A percentile compares a stretch with the other conserved stretches of the same genome.
Evolutionary conservation across 2,329 filamentous ascomycete species (phyloP).

Genomic region (Cordyceps sp.): DNA sequence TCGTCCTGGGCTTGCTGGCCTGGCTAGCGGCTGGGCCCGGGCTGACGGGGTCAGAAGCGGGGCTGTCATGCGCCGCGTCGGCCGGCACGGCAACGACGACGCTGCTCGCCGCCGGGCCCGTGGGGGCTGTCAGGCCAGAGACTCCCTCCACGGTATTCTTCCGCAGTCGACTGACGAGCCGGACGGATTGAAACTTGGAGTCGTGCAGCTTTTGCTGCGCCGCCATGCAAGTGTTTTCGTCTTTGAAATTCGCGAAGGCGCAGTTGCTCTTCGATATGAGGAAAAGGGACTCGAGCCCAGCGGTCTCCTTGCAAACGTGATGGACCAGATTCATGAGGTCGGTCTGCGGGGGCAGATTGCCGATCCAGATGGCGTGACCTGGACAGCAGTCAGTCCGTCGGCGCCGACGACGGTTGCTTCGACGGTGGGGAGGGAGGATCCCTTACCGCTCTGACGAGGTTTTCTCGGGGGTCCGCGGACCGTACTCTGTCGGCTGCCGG

Average conservation of each 20-base stretch:
- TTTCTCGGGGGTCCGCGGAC: constrained; percentile 20
- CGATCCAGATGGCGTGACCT: constrained; percentile 90
- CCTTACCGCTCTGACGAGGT: constrained; percentile 43
- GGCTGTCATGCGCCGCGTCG: constrained; percentile 4
- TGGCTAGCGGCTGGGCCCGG: constrained; percentile 2
- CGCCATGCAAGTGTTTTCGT: constrained; percentile 55
- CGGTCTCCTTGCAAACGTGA: constrained; percentile 69
- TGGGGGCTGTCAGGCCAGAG: constrained; percentile 32
- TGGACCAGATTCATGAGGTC: constrained; percentile 74
- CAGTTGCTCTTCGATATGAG: constrained; percentile 95
- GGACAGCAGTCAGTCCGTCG: constrained; percentile 1
- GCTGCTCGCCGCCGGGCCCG: constrained; percentile 31
- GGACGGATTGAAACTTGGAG: constrained; percentile 71
- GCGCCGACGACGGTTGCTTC: too few relatives aligned
- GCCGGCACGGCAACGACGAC: constrained; percentile 5
- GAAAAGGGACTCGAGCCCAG: constrained; percentile 74
- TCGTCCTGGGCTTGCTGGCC: not conserved
- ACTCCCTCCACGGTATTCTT: constrained; percentile 32
- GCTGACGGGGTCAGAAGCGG: not conserved
- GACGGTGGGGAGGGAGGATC: not conserved
- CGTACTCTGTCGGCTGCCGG: constrained; percentile 8
- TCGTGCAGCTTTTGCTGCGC: constrained; percentile 82
- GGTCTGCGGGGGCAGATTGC: constrained; percentile 75
- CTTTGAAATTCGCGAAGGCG: constrained; percentile 88
- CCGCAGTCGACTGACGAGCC: constrained; percentile 71